These are phyloP conservation scores for Trametes cubensis DNA, from an alignment of 768 basidiomycete genomes.

Conservation along the genomic window DNA sequence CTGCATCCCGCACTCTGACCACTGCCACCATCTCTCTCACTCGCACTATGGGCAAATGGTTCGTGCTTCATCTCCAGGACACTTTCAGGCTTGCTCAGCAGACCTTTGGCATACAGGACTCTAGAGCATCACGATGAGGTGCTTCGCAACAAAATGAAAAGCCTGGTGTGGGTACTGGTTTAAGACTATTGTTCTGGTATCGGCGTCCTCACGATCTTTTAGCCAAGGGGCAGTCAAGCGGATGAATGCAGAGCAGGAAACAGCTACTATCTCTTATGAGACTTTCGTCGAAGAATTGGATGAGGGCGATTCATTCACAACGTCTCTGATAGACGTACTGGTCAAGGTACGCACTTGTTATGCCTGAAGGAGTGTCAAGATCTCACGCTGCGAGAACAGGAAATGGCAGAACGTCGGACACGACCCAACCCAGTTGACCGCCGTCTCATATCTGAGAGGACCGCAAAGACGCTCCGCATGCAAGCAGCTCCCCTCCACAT, in stretches of 20 bases:
- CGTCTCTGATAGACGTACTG: slow-evolving; percentile 71
- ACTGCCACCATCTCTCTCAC: slow-evolving; percentile 8
- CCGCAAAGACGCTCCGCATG: slow-evolving; percentile 61
- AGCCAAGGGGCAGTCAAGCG: slow-evolving; percentile 77
- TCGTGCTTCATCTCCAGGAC: slow-evolving; percentile 26
- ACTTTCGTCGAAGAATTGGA: slow-evolving; percentile 77
- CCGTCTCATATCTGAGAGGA: slow-evolving; percentile 66
- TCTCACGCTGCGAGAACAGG: slow-evolving; percentile 44
- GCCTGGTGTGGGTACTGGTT: slow-evolving; percentile 62
- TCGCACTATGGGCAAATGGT: slow-evolving; percentile 73
- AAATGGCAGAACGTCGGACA: slow-evolving; percentile 72
- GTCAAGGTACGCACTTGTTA: slow-evolving; percentile 61
- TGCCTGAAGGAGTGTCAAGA: too few relatives aligned
- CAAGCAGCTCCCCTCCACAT: slow-evolving; percentile 56
- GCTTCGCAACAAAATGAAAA: slow-evolving; percentile 73
- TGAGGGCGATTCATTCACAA: slow-evolving; percentile 78
- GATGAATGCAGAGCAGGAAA: slow-evolving; percentile 59
- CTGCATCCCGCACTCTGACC: slow-evolving; percentile 4
- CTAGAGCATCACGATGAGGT: slow-evolving; percentile 73
- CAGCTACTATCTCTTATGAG: slow-evolving; percentile 68
- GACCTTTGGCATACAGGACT: slow-evolving; percentile 51
- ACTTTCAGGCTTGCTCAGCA: slow-evolving; percentile 20
- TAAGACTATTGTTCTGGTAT: background rate
- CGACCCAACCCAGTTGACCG: slow-evolving; percentile 57
- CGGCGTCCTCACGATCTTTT: slow-evolving; percentile 9